Conservation (phyloP, 176 grass and related monocot species). For the Carex parvula region DNA sequence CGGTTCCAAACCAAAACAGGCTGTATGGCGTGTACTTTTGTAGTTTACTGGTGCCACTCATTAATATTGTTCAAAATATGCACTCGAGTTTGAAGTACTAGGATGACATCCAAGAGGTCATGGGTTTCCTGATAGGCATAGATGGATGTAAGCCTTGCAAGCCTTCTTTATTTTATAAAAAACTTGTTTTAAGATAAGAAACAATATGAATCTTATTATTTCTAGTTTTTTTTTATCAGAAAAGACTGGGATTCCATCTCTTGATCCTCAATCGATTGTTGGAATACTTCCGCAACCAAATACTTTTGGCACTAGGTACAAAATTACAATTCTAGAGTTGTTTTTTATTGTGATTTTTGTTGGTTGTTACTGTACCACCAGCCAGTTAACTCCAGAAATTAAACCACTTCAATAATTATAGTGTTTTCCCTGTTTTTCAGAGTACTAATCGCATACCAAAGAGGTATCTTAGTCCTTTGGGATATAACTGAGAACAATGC, state of each 20-base stretch:
- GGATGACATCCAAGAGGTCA: slow-evolving; percentile 2
- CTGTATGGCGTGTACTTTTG: background rate
- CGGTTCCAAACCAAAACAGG: background rate
- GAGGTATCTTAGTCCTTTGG: slow-evolving; percentile 87
- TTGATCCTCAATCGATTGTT: slow-evolving; percentile 72
- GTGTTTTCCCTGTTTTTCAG: slow-evolving; percentile 38
- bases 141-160: background rate
- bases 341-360: slow-evolving; percentile 29
- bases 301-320: slow-evolving; percentile 71
- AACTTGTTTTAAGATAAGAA: slow-evolving; percentile 20
- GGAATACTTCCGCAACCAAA: slow-evolving; percentile 76
- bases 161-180: slow-evolving; percentile 10
- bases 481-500: slow-evolving; percentile 58
- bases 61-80: slow-evolving; percentile 11
- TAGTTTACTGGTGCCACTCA: background rate
- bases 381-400: slow-evolving; percentile 17
- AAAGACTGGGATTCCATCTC: slow-evolving; percentile 49
- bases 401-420: slow-evolving; percentile 15
- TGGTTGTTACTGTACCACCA: background rate
- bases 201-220: slow-evolving; percentile 18
- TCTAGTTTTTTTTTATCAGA: slow-evolving; percentile 41
- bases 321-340: background rate
- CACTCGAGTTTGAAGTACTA: background rate
- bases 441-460: slow-evolving; percentile 86
- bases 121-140: background rate